Evolutionary conservation across 2,329 filamentous ascomycete genomes (phyloP).

Genomic region (Fusarium sp.): DNA sequence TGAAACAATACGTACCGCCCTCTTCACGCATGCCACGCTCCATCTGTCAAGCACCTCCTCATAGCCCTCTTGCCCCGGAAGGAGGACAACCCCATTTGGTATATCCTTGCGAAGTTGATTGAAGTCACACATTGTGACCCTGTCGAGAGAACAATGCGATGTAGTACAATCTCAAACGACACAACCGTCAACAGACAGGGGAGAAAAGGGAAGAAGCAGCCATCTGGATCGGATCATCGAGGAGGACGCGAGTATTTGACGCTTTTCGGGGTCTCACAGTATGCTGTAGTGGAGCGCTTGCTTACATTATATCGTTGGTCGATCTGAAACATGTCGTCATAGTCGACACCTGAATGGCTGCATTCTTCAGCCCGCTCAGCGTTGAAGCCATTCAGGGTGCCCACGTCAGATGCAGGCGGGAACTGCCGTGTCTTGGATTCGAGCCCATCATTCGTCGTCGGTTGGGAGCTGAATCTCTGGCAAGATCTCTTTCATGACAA

Average conservation of each 20-base stretch:
- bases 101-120: conserved; percentile 25
- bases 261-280: conserved; percentile 20
- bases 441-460: conserved; percentile 16
- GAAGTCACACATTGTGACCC: conserved; percentile 33
- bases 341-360: conserved; percentile 9
- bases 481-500: conserved; percentile 34
- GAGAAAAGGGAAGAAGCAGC: background rate
- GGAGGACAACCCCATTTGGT: conserved; percentile 40
- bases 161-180: background rate
- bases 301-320: conserved; percentile 1
- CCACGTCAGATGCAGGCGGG: conserved; percentile 1
- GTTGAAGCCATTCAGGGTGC: background rate
- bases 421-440: background rate
- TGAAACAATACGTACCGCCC: conserved; percentile 41
- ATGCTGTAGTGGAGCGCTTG: conserved; percentile 14
- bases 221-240: background rate
- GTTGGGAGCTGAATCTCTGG: conserved; percentile 32
- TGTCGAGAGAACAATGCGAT: background rate
- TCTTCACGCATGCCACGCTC: conserved; percentile 51
- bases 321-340: conserved; percentile 41
- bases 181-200: background rate
- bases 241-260: conserved; percentile 26
- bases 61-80: conserved; percentile 48
- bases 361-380: background rate
- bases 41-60: conserved; percentile 49